Evolutionary conservation across 208 protist species (phyloP), one percentile per base, ranked within the genome.

Genomic region (Leishmania tarentolae): DNA sequence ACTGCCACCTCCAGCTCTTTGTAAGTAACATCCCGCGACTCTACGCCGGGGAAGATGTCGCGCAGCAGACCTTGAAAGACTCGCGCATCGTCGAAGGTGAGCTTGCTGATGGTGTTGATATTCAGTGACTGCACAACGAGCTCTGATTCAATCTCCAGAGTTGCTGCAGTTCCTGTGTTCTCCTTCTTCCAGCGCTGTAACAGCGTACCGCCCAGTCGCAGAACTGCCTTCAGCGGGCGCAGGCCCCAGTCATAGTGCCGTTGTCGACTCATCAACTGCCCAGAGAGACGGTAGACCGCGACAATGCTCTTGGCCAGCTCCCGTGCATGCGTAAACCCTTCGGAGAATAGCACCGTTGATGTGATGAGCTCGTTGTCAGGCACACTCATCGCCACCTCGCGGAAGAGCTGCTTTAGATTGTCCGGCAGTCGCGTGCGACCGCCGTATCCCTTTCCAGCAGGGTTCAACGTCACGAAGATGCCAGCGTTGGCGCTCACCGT

Each of bases 381-480:
- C 46, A 98, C 96, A 88, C 98, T 99, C 98, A 99, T 99, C 46
- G 98, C 96, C 31, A 99, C 98, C 85, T 98, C 96, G 82, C 99
- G 93, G 89, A 99, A 99, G 40, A 99, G 91, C 80, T 98, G 98
- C 86, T 99, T 99, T 21, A 99, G 87, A 91, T 99, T 99, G 86
- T 99, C 99, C 21, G 98, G 99, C 52, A 99, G 93, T 88, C 99
- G 98, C 70, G 99, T 98, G 76, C 98, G 95, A 57, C 98, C 98
- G 72, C 98, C 98, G 93, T 99, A 99, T 78, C 98, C 98, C 76
- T 98, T 98, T 73, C 95, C 95, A 17, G 91, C 93, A 11, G 98
- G 98, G 87, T 99, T 99, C 81, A 99, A 96, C 50, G 98, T 99
- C 56, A 99, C 99, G 90, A 99, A 99, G 84, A 99, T 98, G 61